These are phyloP conservation scores for Aspergillus avenaceus DNA, from an alignment of 495 filamentous ascomycete species.

Conservation along the genomic window DNA sequence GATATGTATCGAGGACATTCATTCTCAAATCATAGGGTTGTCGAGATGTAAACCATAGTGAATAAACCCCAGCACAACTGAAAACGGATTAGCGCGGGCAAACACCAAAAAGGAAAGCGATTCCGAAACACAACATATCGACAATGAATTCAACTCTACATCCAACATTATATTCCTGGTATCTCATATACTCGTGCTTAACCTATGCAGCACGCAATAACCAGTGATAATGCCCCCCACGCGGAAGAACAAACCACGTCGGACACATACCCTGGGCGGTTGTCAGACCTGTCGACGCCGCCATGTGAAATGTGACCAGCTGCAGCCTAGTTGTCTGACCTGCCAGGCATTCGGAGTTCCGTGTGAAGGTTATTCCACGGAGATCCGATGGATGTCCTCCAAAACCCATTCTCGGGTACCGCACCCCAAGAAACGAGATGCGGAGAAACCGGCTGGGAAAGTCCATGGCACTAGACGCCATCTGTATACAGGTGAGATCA, in stretches of 20 bases:
- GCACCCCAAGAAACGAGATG: slow-evolving; percentile 1
- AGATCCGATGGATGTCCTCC: slow-evolving; percentile 27
- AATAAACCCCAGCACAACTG: too few species aligned
- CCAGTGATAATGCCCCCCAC: not conserved
- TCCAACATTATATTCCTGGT: too few species aligned
- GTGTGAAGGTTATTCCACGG: slow-evolving; percentile 31
- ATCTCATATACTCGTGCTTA: too few species aligned
- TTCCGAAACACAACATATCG: not conserved
- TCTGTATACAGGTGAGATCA: slow-evolving; percentile 26
- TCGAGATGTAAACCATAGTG: too few species aligned
- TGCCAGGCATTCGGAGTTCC: slow-evolving; percentile 22
- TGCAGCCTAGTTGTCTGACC: slow-evolving; percentile 29
- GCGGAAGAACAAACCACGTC: slow-evolving; percentile 9
- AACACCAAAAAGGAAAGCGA: slow-evolving; percentile 2
- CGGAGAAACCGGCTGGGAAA: slow-evolving; percentile 7
- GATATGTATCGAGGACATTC: too few species aligned
- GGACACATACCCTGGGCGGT: slow-evolving; percentile 30
- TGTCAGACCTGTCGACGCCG: slow-evolving; percentile 33
- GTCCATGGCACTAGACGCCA: slow-evolving; percentile 24
- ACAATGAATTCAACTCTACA: not conserved
- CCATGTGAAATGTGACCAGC: slow-evolving; percentile 40
- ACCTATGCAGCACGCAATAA: not conserved
- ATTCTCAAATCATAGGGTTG: too few species aligned
- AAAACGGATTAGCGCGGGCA: not conserved
- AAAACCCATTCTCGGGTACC: not conserved